Evolutionary conservation across 305 asterid species (phyloP), one percentile per base, ranked within the genome.

Genomic region (Solanum hybrid): DNA sequence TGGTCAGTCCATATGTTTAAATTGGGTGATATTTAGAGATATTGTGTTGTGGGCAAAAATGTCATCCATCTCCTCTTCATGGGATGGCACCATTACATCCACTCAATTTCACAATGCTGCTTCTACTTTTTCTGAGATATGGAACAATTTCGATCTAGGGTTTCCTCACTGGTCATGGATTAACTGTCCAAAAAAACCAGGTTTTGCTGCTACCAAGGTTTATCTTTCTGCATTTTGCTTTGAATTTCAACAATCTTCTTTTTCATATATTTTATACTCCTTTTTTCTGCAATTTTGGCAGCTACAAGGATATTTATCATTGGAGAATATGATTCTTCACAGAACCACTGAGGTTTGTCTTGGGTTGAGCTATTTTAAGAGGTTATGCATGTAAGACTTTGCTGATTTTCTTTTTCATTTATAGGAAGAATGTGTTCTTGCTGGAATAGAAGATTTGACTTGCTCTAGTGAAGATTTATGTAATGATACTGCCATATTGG

Each of bases 131-230:
- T 90, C 93, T 37, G 94, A 95, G 87, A 93, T 87, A 85, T 96
- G 99, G 99, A 88, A 77, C 78, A 94, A 91, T 90, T 95, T 93
- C 89, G 95, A 94, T 91, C 88, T 95, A 51, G 91, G 90, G 73
- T 92, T 93, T 90, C 98, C 97, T 89, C 95, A 88, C 9, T 96
- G 97, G 94, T 89, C 95, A 60, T 96, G 99, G 99, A 37, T 92
- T 82, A 91, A 95, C 90, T 91, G 92, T 85, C 90, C 92, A 29
- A 94, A 90, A 37, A 93, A 88, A 36, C 94, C 94, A 10, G 92
- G 94, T 95, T 89, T 82, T 89, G 40, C 94, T 80, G 36, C 92
- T 38, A 71, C 91, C 38, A 88, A 87, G 81, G 97, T 95, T 85
- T 32, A 10, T 35, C 32, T 12, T 69, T 51, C 15, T 71, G 14